phyloP scores from a whole-genome alignment of 441 rosid species.

The Viola pubescens region DNA sequence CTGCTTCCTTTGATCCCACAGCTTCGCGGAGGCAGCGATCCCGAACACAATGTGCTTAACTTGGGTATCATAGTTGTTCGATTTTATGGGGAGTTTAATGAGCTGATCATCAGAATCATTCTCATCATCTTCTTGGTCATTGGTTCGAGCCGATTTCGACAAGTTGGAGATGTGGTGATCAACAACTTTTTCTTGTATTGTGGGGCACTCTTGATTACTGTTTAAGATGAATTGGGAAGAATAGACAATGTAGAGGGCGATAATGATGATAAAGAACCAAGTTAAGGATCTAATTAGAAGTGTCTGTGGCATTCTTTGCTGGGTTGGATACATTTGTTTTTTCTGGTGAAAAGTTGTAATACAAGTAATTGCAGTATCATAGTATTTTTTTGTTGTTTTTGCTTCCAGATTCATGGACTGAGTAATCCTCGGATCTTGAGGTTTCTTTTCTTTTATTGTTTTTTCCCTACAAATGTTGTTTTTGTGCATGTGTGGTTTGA shows the following conservation, averaged over 20 bases:
- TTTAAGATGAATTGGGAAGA: slow-evolving; percentile 38
- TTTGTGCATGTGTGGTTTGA: neutral
- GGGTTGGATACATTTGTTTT: slow-evolving; percentile 14
- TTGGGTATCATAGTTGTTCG: slow-evolving; percentile 32
- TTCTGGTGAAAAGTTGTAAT: neutral
- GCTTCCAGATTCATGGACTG: slow-evolving; percentile 19
- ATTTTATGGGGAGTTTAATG: slow-evolving; percentile 10
- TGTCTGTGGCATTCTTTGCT: slow-evolving; percentile 27
- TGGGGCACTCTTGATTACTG: slow-evolving; percentile 23
- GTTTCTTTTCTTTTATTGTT: neutral
- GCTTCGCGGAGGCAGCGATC: slow-evolving; percentile 52
- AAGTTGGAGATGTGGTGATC: slow-evolving; percentile 21
- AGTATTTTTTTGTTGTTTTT: slow-evolving; percentile 13
- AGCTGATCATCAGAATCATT: slow-evolving; percentile 12
- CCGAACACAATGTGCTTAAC: slow-evolving; percentile 74
- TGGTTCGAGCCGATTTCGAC: slow-evolving; percentile 17
- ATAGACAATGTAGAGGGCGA: slow-evolving; percentile 42
- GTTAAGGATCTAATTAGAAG: slow-evolving; percentile 29
- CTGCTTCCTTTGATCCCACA: slow-evolving; percentile 72
- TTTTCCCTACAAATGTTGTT: neutral
- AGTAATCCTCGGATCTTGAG: slow-evolving; percentile 43
- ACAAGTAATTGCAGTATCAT: neutral
- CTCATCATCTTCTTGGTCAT: slow-evolving; percentile 11
- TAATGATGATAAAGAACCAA: slow-evolving; percentile 42
- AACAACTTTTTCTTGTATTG: slow-evolving; percentile 18